Evolutionary conservation across 2,329 filamentous ascomycete genomes (phyloP), one percentile per base, ranked within the genome.

Genomic region (Cordyceps fumosorosea): DNA sequence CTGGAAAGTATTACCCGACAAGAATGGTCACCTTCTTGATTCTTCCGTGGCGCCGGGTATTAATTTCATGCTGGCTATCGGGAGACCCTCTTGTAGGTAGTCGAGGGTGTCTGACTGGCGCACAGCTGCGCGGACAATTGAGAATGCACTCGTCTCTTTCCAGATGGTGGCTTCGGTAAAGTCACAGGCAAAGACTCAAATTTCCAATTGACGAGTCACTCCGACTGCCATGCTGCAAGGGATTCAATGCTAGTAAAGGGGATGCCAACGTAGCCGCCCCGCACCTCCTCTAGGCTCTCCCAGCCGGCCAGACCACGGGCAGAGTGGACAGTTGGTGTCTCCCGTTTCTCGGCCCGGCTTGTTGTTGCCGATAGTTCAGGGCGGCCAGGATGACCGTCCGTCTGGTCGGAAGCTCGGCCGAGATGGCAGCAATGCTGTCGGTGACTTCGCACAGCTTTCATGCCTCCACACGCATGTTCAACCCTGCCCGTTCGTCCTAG

Each of bases 341-440:
- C 40, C 48, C 37, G 47, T 53, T 45, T 53, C 57, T 53, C 57
- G 57, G 40, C 37, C 57, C 50, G 57, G 57, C 48, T 18, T 60
- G 26, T 20, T 48, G 48, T 11, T 37, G 26, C 50, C n/a, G 47
- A 53, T 29, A 59, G 10, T 59, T 22, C 56, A 50, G 14, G 55
- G 48, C 26, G 18, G 37, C 37, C 37, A 40, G 37, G 37, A 22
- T 26, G 40, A 22, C 29, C 40, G 37, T 48, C 58, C 58, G 34
- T 42, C 40, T 18, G 18, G 57, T 26, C 57, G 59, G 59, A 50
- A 40, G 59, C 40, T 48, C 52, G 59, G 59, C 59, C 59, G 59
- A 55, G 48, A 50, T 22, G 44, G n/a, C 42, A 42, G 8, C 34
- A 44, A 42, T 44, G 22, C 44, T 45, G 40, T 22, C 37, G 32